Evolutionary conservation across 2,329 filamentous ascomycete species (phyloP).

Genomic region (Trematosphaeria pertusa): DNA sequence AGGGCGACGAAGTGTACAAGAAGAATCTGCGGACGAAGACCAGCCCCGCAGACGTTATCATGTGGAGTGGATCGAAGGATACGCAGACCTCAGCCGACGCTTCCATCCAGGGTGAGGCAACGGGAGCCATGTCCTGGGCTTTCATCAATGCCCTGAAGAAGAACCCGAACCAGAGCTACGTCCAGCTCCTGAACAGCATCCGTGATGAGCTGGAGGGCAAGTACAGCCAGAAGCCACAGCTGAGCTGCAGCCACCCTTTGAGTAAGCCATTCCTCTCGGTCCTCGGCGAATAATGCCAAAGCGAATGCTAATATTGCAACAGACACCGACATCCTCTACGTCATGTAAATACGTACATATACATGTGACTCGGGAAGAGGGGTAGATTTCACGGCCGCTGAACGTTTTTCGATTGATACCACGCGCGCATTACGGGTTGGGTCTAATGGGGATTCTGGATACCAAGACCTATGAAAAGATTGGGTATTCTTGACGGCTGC

Average conservation of each 20-base stretch:
- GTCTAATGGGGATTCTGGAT: neutral
- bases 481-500: neutral
- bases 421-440: neutral
- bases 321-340: conserved; percentile 55
- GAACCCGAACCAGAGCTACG: conserved; percentile 95
- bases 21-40: conserved; percentile 88
- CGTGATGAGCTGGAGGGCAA: conserved; percentile 85
- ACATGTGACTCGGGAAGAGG: neutral
- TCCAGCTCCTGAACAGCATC: conserved; percentile 93
- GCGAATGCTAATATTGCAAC: conserved; percentile 12
- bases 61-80: conserved; percentile 98
- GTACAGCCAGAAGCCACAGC: conserved; percentile 93
- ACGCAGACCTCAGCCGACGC: conserved; percentile 95
- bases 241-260: conserved; percentile 94
- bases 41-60: conserved; percentile 91
- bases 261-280: conserved; percentile 65
- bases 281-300: no score
- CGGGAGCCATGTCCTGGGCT: conserved; percentile 97
- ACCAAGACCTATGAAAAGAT: neutral
- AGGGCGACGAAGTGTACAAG: conserved; percentile 79
- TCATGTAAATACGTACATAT: conserved; percentile 45
- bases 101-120: conserved; percentile 84
- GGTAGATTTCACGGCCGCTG: neutral
- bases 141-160: conserved; percentile 91
- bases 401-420: conserved; percentile 5